Base-by-base conservation (phyloP, 2,329 filamentous ascomycete species). In the Curvularia lunata region DNA sequence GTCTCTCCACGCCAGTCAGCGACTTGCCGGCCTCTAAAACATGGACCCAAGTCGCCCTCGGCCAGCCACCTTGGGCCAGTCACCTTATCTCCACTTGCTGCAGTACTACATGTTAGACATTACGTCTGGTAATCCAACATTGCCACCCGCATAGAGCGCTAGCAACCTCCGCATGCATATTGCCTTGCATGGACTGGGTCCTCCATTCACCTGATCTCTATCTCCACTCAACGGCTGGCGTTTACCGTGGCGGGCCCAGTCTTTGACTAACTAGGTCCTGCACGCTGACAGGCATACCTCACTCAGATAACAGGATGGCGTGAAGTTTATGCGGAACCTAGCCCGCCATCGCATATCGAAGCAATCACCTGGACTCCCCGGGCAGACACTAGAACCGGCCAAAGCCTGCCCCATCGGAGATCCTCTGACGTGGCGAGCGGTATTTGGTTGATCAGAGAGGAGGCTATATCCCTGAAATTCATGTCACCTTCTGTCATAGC, bases 401-500 rank as follows among this genome's bases (percentile, higher is more conserved):
- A 77, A 75, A 79, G 74, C 74, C 74, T 77, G 72, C 75, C 73
- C 77, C 75, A 75, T 80, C 78, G 80, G 78, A 80, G 79, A 81
- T 78, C 80, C 77, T 80, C 80, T 81, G 79, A 82, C 80, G 80
- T 82, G 80, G 80, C 80, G 77, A 75, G 62, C 74, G 70, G 71
- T 77, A 76, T 77, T 72, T 79, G 77, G 78, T 78, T 77, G 74
- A 78, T 73, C 63, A 61, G 60, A 70, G 69, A 71, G 69, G 69
- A 72, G 67, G 58, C 69, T 66, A 71, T 71, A 69, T 71, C 71
- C 69, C 70, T 74, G 72, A 67, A 68, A 68, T 74, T 70, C 73
- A 71, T 73, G 67, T 76, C 58, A 69, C 72, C 74, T 73, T 77
- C 70, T 71, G 73, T 74, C 70, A 72, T 73, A 71, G 67, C 62